Evolutionary conservation across 2,329 filamentous ascomycete genomes (phyloP), one percentile per base, ranked within the genome.

Genomic region (Aspergillus chevalieri): DNA sequence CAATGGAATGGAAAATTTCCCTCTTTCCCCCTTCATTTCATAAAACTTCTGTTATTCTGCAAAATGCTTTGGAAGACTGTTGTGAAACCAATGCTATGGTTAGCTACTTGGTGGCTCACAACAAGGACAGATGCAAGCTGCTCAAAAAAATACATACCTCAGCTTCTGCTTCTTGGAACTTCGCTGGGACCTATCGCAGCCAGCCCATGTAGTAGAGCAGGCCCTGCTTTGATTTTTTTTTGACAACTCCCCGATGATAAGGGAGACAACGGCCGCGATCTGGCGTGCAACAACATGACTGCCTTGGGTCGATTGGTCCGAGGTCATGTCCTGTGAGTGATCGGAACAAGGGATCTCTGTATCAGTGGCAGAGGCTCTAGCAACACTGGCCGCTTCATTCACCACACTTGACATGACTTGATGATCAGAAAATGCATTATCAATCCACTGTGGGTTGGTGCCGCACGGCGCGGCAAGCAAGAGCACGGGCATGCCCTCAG

Each of bases 341-440:
- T 34, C 9, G 15, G 22, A 46, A 39, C 22, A 34, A 22, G n/a
- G n/a, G n/a, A n/a, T n/a, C n/a, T n/a, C n/a, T n/a, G n/a, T n/a
- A n/a, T n/a, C n/a, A n/a, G n/a, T n/a, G n/a, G n/a, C n/a, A n/a
- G n/a, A n/a, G n/a, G n/a, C n/a, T n/a, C n/a, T n/a, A n/a, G n/a
- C n/a, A n/a, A n/a, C n/a, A n/a, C 17, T 28, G 14, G 4, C 44
- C 17, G n/a, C 36, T 46, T 38, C 30, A 14, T 33, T 33, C 14
- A 10, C 30, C 30, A 33, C 30, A 10, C 30, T 33, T 33, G 30
- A 33, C 8, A 33, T 33, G 30, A 33, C 9, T 7, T 33, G 44
- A 22, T 36, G 44, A 38, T 46, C 44, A 22, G 44, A 46, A 10
- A 46, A 5, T n/a, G 44, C 30, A 46, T 46, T n/a, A 36, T 46